Evolutionary conservation across 2,329 filamentous ascomycete species (phyloP).

Genomic region (Alternaria atra): DNA sequence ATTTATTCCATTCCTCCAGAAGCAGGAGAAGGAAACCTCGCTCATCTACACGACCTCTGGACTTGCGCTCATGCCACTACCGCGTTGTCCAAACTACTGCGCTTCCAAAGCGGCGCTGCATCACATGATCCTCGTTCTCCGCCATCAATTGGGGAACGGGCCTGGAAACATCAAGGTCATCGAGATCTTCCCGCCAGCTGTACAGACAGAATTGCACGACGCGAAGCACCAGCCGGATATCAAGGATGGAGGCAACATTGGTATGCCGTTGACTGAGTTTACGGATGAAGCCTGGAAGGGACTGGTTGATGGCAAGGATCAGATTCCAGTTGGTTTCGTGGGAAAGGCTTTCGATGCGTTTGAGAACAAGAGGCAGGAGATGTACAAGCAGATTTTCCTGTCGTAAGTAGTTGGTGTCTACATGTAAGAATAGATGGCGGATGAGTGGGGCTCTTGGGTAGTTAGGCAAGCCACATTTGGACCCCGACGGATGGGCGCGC

Average conservation of each 20-base stretch:
- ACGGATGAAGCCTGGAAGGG: slow-evolving; percentile 60
- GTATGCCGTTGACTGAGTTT: slow-evolving; percentile 64
- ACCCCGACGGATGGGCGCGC: background rate
- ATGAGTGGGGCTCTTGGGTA: slow-evolving; percentile 2
- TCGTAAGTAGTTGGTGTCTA: background rate
- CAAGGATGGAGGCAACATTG: slow-evolving; percentile 59
- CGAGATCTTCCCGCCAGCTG: slow-evolving; percentile 64
- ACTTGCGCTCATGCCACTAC: slow-evolving; percentile 60
- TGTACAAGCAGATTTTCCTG: slow-evolving; percentile 33
- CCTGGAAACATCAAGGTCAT: slow-evolving; percentile 61
- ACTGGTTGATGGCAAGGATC: slow-evolving; percentile 59
- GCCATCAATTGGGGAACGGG: slow-evolving; percentile 59
- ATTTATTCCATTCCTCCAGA: slow-evolving; percentile 61
- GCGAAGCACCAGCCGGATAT: slow-evolving; percentile 64
- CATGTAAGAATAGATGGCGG: background rate
- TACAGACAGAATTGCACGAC: slow-evolving; percentile 67
- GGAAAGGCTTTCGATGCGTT: slow-evolving; percentile 55
- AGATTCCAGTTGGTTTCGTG: slow-evolving; percentile 61
- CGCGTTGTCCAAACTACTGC: slow-evolving; percentile 62
- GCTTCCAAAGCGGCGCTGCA: slow-evolving; percentile 66
- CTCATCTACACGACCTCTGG: slow-evolving; percentile 61
- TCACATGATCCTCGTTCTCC: slow-evolving; percentile 61
- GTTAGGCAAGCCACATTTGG: slow-evolving; percentile 3
- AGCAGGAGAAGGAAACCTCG: slow-evolving; percentile 53
- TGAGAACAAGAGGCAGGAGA: slow-evolving; percentile 59